Base-by-base conservation (phyloP, 148 eudicot genomes). In the Vaccinium macrocarpon region DNA sequence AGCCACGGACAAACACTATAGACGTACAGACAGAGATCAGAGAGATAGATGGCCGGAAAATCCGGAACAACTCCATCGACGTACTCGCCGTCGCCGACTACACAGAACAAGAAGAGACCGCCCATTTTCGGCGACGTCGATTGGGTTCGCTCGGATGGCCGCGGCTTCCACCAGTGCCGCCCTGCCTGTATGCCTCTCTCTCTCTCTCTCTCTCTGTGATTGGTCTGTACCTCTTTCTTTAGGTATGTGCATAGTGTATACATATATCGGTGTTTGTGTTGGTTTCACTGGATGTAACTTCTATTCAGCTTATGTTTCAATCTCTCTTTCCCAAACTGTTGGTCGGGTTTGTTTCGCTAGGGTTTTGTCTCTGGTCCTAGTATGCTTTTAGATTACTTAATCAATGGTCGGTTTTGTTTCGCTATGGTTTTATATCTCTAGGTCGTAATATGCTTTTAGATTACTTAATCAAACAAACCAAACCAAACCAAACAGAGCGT, bases 111-210 rank as follows among this genome's bases (percentile, higher is more conserved):
- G 88, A 94, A 89, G 81, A 86, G 90, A 85, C 42, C 86, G 50
- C 88, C 91, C 57, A 84, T 87, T 82, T 52, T 87, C 59, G 85
- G 86, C 25, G 92, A 91, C 80, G 87, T 92, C 18, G 91, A 84
- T 87, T 93, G 91, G 88, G 90, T 92, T 74, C 95, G 99, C 19
- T 87, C 95, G n/a, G 99, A 97, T 66, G 93, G 92, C 55, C 98
- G 99, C 50, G 90, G 87, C 82, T 86, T 92, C 88, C 94, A 88
- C 88, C 95, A 95, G 87, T 97, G 99, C 87, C 87, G 98, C 42
- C 98, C 99, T 88, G 99, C 99, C 50, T 93, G 98, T 96, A 89
- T 81, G 87, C 53, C 50, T 38, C 73, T 62, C 52, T 2, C 18
- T 52, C 50, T 79, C 19, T 53, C 55, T n/a, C 74, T 66, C 35